These are phyloP conservation scores for Terana coerulea DNA, from an alignment of 768 basidiomycete species.

Conservation along the genomic window DNA sequence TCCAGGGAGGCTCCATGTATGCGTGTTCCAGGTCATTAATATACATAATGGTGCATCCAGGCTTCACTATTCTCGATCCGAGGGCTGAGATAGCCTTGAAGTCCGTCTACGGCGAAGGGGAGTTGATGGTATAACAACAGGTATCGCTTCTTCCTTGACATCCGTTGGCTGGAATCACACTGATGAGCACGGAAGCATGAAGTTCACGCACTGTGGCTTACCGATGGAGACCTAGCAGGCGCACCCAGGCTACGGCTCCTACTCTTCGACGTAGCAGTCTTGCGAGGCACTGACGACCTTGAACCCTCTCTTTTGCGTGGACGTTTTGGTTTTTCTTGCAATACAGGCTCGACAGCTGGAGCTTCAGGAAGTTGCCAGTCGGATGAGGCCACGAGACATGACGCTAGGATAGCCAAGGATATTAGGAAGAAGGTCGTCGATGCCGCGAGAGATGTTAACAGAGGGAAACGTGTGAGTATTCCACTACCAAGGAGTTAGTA, in stretches of 20 bases:
- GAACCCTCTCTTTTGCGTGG: not conserved
- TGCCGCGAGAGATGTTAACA: conserved; percentile 46
- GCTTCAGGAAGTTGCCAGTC: conserved; percentile 25
- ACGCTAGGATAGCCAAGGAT: conserved; percentile 28
- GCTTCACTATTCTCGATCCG: conserved; percentile 10
- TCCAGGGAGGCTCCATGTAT: no score
- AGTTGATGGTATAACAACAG: not conserved
- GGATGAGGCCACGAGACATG: conserved; percentile 29
- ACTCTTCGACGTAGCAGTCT: conserved; percentile 6
- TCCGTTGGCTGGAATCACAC: not conserved
- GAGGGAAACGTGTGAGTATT: conserved; percentile 65
- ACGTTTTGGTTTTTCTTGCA: conserved; percentile 7
- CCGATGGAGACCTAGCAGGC: conserved; percentile 1
- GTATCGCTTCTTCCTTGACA: conserved; percentile 9
- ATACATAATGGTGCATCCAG: no score
- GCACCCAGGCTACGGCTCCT: conserved; percentile 10
- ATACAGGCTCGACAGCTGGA: not conserved
- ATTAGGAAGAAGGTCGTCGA: conserved; percentile 32
- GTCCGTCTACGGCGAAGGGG: conserved; percentile 13
- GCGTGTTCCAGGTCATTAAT: no score
- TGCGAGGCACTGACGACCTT: not conserved
- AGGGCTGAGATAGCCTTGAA: conserved; percentile 8
- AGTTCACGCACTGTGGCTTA: not conserved
- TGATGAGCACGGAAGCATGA: not conserved
- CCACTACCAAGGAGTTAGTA: conserved; percentile 42